Evolutionary conservation across 2,329 filamentous ascomycete genomes (phyloP).

Genomic region (Alternaria brassicae): DNA sequence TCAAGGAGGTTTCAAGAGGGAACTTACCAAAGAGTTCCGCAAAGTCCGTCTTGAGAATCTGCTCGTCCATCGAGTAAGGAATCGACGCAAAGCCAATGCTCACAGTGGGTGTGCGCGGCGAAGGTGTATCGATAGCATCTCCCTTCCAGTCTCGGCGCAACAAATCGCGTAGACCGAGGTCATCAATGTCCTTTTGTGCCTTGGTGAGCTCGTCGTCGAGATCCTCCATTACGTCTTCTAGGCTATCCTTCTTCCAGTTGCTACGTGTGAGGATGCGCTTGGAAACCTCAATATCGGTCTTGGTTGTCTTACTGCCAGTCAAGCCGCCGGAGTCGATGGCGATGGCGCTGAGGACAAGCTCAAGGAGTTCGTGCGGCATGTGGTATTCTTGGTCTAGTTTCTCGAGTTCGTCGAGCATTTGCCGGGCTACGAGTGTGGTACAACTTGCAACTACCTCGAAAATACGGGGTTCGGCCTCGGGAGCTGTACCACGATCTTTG

Average conservation of each 20-base stretch:
- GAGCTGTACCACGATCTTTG: slow-evolving; percentile 52
- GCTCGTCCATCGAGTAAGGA: slow-evolving; percentile 56
- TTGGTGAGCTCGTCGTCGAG: slow-evolving; percentile 51
- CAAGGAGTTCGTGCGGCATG: slow-evolving; percentile 58
- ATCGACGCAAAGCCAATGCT: slow-evolving; percentile 57
- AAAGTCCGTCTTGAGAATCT: slow-evolving; percentile 57
- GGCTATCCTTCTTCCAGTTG: slow-evolving; percentile 51
- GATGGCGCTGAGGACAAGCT: slow-evolving; percentile 57
- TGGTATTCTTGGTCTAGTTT: slow-evolving; percentile 55
- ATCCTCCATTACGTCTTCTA: slow-evolving; percentile 54
- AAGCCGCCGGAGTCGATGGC: slow-evolving; percentile 57
- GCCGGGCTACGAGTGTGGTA: slow-evolving; percentile 56
- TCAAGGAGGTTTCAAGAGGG: background rate
- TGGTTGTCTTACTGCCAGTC: slow-evolving; percentile 44
- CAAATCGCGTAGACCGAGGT: slow-evolving; percentile 54
- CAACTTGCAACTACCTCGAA: slow-evolving; percentile 56
- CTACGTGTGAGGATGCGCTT: slow-evolving; percentile 53
- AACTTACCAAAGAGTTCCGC: slow-evolving; percentile 51
- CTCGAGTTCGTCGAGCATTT: slow-evolving; percentile 58
- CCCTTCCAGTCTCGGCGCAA: slow-evolving; percentile 59
- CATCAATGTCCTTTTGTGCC: slow-evolving; percentile 55
- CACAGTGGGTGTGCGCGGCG: slow-evolving; percentile 56
- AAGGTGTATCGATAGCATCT: slow-evolving; percentile 57
- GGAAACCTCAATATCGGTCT: slow-evolving; percentile 51
- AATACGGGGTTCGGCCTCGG: slow-evolving; percentile 53